A percentile compares a stretch with the other conserved stretches of the same genome.
phyloP scores from a whole-genome alignment of 108 stramenopile species.

The Pseudonitzschia pungens region DNA sequence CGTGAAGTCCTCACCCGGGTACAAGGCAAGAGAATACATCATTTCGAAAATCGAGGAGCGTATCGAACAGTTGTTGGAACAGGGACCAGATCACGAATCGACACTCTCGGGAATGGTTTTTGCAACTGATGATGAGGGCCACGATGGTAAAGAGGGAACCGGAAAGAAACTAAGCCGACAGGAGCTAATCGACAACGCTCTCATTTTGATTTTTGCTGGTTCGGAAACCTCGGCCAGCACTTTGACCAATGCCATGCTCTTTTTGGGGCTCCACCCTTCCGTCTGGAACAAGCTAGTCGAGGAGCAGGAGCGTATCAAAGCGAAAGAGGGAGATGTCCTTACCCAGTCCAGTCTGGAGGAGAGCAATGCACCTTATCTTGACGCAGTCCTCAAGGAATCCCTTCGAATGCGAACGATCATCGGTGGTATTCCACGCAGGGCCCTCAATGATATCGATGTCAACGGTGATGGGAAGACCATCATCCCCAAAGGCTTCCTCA shows the following conservation, averaged over 20 bases:
- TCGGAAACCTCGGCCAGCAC: constrained; percentile 51
- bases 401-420: constrained; percentile 43
- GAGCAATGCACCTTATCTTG: constrained; percentile 44
- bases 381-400: constrained; percentile 48
- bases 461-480: constrained; percentile 37
- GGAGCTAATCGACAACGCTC: constrained; percentile 50
- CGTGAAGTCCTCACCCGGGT: constrained; percentile 9
- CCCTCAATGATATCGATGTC: constrained; percentile 40
- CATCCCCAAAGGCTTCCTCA: constrained; percentile 28
- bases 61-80: constrained; percentile 35
- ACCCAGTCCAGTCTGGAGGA: constrained; percentile 42
- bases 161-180: constrained; percentile 32
- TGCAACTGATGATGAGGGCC: constrained; percentile 39
- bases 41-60: constrained; percentile 41
- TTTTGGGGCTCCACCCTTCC: constrained; percentile 46
- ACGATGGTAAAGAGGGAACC: constrained; percentile 4
- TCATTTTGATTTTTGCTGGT: constrained; percentile 52
- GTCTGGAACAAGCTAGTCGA: constrained; percentile 45
- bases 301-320: constrained; percentile 48
- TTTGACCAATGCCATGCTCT: constrained; percentile 38
- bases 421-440: constrained; percentile 34
- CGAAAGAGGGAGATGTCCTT: constrained; percentile 21
- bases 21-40: constrained; percentile 35
- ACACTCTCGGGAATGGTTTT: constrained; percentile 53
- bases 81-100: constrained; percentile 55